phyloP scores from a whole-genome alignment of 805 yeast species.

The Saccharomyces eubayanus region DNA sequence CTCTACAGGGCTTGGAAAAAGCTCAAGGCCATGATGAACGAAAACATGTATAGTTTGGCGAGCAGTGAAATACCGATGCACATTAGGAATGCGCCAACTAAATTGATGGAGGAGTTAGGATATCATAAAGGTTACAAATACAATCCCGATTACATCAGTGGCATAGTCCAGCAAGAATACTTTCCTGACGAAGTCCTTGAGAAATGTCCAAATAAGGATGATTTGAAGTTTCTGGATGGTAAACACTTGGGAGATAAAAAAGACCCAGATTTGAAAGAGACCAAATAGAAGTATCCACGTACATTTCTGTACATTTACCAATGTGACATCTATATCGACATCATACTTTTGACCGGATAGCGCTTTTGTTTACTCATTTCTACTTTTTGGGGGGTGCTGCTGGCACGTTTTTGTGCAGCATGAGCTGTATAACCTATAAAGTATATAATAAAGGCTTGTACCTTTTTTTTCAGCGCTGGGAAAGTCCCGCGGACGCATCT shows the following conservation, averaged over 20 bases:
- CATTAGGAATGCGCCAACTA: conserved; percentile 90
- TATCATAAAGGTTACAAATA: conserved; percentile 81
- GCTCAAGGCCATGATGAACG: conserved; percentile 50
- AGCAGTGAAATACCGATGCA: conserved; percentile 61
- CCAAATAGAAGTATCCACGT: background rate
- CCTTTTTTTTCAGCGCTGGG: background rate
- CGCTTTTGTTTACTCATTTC: background rate
- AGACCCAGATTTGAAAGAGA: conserved; percentile 36
- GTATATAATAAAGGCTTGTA: background rate
- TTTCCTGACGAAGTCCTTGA: conserved; percentile 52
- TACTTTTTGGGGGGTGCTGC: background rate
- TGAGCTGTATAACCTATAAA: background rate
- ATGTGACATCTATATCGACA: background rate
- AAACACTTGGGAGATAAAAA: conserved; percentile 44
- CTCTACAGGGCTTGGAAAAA: conserved; percentile 72
- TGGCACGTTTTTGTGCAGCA: background rate
- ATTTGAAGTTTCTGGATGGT: conserved; percentile 41
- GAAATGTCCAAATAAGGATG: conserved; percentile 23
- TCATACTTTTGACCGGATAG: background rate
- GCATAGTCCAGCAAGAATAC: conserved; percentile 65
- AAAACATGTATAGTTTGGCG: conserved; percentile 41
- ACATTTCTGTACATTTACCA: background rate
- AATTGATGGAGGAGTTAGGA: conserved; percentile 80
- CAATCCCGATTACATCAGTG: conserved; percentile 71
- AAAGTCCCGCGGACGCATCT: background rate